Percentiles rank a stretch among this genome's conserved stretches.
phyloP scores from a whole-genome alignment of 306 rosid species.

The Cicer cuneatum region DNA sequence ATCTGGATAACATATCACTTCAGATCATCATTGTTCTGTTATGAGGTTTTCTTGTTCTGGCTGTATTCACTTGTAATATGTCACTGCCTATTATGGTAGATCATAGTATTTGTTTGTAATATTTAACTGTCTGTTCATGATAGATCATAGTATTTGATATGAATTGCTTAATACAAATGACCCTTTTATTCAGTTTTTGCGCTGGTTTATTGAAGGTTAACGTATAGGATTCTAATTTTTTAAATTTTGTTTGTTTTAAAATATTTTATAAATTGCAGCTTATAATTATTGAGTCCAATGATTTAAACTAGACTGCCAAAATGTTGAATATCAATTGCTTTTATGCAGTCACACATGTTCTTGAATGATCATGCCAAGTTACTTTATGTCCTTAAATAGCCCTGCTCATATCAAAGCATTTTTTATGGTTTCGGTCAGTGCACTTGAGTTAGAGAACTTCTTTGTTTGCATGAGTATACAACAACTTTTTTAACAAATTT shows the following conservation, averaged over 20 bases:
- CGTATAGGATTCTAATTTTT: neutral
- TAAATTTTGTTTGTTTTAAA: neutral
- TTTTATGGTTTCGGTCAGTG: constrained; percentile 7
- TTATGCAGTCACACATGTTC: constrained; percentile 3
- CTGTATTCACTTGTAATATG: neutral
- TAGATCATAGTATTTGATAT: constrained; percentile 5
- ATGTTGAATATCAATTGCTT: neutral
- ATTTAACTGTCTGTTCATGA: neutral
- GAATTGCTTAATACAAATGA: constrained; percentile 12
- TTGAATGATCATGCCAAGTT: neutral
- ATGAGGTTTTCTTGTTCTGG: constrained; percentile 6
- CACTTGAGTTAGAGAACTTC: constrained; percentile 7
- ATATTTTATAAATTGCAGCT: neutral
- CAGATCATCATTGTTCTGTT: neutral
- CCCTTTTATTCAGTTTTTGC: neutral
- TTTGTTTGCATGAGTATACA: neutral
- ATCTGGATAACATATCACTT: constrained; percentile 9
- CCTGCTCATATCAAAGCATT: neutral
- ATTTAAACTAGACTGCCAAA: neutral
- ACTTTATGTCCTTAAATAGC: constrained; percentile 20
- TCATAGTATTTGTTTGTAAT: neutral
- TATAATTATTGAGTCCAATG: neutral
- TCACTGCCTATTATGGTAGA: constrained; percentile 10
- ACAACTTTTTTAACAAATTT: neutral
- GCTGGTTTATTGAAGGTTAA: constrained; percentile 13